Percentiles rank a stretch among this genome's conserved stretches.
phyloP scores from a whole-genome alignment of 202 grass and related monocot genomes.

The Cymbopogon flexuosus region DNA sequence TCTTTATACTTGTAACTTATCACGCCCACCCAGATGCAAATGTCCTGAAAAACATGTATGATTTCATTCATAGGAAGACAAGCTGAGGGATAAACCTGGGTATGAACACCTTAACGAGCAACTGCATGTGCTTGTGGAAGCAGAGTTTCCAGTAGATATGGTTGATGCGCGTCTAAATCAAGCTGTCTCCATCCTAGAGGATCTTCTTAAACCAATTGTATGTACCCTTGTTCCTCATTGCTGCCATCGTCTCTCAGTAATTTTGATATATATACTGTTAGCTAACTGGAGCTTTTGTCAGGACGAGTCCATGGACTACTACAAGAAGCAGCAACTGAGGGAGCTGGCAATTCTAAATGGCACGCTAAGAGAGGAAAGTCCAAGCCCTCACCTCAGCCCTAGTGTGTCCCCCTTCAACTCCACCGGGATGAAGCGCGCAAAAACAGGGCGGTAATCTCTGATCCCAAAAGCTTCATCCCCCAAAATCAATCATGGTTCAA shows the following conservation, averaged over 20 bases:
- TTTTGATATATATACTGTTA: constrained; percentile 19
- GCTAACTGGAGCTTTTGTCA: constrained; percentile 43
- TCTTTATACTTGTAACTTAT: constrained; percentile 11
- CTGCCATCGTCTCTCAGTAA: constrained; percentile 3
- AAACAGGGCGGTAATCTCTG: constrained; percentile 66
- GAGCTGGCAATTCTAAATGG: constrained; percentile 93
- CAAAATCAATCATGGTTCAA: constrained; percentile 12
- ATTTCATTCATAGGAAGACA: constrained; percentile 70
- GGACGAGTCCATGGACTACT: constrained; percentile 96
- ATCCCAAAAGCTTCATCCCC: not conserved
- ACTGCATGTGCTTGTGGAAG: constrained; percentile 90
- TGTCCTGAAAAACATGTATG: constrained; percentile 22
- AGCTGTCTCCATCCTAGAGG: constrained; percentile 81
- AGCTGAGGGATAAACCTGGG: constrained; percentile 92
- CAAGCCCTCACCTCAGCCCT: constrained; percentile 77
- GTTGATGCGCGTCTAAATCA: constrained; percentile 76
- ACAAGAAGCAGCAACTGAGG: constrained; percentile 92
- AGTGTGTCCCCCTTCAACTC: constrained; percentile 88
- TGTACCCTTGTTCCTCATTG: not conserved
- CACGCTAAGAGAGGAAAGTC: constrained; percentile 87
- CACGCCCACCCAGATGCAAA: not conserved
- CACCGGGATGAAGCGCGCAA: constrained; percentile 80
- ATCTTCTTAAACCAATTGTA: constrained; percentile 97
- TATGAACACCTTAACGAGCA: constrained; percentile 96
- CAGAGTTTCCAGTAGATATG: constrained; percentile 86